phyloP scores from a whole-genome alignment of 495 filamentous ascomycete genomes.

The Rhypophila decipiens region DNA sequence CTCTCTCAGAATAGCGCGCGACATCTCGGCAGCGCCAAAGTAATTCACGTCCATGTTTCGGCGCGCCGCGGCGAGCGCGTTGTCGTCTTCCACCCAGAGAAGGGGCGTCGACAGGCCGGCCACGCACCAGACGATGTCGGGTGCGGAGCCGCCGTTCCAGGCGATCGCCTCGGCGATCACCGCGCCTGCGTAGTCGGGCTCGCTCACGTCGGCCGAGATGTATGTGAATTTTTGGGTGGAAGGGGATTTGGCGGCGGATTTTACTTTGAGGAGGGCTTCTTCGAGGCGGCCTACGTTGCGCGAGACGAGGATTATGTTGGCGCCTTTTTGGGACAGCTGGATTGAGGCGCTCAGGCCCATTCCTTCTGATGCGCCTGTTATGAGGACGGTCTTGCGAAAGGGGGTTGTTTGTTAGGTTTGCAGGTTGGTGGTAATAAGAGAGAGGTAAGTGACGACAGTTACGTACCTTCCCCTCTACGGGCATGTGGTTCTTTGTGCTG shows the following conservation, averaged over 20 bases:
- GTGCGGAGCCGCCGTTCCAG: constrained; percentile 73
- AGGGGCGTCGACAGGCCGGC: constrained; percentile 71
- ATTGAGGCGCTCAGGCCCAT: constrained; percentile 73
- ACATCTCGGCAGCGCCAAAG: constrained; percentile 81
- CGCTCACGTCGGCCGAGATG: constrained; percentile 77
- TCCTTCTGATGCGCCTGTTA: constrained; percentile 91
- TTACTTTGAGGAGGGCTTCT: constrained; percentile 58
- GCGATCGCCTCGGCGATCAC: constrained; percentile 64
- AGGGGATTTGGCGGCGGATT: constrained; percentile 53
- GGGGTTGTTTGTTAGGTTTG: background rate
- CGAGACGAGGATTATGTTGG: constrained; percentile 78
- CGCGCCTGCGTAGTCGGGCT: constrained; percentile 56
- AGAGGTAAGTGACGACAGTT: background rate
- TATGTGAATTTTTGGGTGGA: constrained; percentile 70
- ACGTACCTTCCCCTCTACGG: constrained; percentile 71
- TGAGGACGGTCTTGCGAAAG: constrained; percentile 61
- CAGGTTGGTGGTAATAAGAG: background rate
- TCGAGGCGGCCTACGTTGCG: constrained; percentile 72
- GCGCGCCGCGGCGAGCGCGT: constrained; percentile 56
- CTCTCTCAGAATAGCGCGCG: constrained; percentile 58
- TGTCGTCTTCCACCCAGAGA: constrained; percentile 66
- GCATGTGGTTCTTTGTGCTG: constrained; percentile 62
- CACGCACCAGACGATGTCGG: constrained; percentile 89
- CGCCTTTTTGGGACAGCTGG: constrained; percentile 74
- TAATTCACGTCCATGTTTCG: constrained; percentile 90